phyloP scores from a whole-genome alignment of 2,329 filamentous ascomycete genomes.

The Penicillium sumatraense region DNA sequence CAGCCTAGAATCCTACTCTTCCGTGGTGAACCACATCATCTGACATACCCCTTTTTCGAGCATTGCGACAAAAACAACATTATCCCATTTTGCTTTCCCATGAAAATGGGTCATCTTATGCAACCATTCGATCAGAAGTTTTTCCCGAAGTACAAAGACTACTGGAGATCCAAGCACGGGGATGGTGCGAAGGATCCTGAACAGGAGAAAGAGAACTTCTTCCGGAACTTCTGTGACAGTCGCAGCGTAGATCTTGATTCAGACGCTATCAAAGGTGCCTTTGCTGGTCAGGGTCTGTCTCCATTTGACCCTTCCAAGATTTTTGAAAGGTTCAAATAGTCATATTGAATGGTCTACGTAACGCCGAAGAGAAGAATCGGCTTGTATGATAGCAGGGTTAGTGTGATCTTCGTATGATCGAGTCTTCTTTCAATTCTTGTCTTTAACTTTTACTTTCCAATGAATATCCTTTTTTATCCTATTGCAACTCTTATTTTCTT shows the following conservation, averaged over 20 bases:
- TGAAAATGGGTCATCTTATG: constrained; percentile 8
- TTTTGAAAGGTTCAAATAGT: not conserved
- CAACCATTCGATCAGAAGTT: not conserved
- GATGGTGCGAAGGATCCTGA: not conserved
- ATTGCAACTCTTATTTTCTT: constrained; percentile 9
- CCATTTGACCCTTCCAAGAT: not conserved
- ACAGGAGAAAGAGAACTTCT: not conserved
- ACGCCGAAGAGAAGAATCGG: no score
- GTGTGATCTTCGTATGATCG: not conserved
- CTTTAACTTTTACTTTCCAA: no score
- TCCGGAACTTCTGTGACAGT: not conserved
- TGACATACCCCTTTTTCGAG: not conserved
- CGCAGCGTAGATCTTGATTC: not conserved
- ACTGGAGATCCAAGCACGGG: not conserved
- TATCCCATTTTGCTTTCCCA: not conserved
- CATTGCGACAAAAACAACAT: constrained; percentile 4
- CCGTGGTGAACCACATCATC: not conserved
- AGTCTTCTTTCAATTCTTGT: not conserved
- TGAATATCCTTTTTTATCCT: no score
- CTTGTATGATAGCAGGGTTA: not conserved
- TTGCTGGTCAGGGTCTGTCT: not conserved
- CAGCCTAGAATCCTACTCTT: not conserved
- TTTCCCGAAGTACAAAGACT: not conserved
- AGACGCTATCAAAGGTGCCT: not conserved
- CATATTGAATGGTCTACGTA: no score